These are phyloP conservation scores for Globisporangium nunn DNA, from an alignment of 352 stramenopile genomes.

Conservation along the genomic window DNA sequence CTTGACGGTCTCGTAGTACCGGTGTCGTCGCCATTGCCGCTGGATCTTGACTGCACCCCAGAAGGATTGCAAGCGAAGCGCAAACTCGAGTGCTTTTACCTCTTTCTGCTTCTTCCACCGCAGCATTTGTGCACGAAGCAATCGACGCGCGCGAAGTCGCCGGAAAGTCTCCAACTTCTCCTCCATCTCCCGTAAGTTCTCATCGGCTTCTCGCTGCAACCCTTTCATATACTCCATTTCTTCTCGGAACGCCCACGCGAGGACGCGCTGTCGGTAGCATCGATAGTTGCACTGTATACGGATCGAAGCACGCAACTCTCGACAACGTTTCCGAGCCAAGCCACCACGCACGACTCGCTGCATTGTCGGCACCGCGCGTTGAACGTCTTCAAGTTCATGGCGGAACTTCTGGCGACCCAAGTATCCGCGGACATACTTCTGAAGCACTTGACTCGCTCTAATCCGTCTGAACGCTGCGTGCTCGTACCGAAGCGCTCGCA, in stretches of 20 bases:
- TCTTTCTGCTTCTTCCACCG: slow-evolving; percentile 32
- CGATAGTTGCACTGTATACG: slow-evolving; percentile 51
- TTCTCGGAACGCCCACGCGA: slow-evolving; percentile 48
- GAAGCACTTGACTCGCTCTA: slow-evolving; percentile 25
- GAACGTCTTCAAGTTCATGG: slow-evolving; percentile 24
- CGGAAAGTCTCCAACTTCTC: slow-evolving; percentile 38
- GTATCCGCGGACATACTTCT: slow-evolving; percentile 49
- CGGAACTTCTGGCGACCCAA: slow-evolving; percentile 36
- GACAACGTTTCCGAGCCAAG: slow-evolving; percentile 28
- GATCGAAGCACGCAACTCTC: slow-evolving; percentile 28
- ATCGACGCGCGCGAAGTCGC: slow-evolving; percentile 33
- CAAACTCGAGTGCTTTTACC: slow-evolving; percentile 17
- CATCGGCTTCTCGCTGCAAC: slow-evolving; percentile 36
- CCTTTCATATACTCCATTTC: slow-evolving; percentile 45
- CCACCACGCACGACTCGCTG: slow-evolving; percentile 45
- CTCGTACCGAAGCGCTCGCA: slow-evolving; percentile 31
- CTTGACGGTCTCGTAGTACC: slow-evolving; percentile 35
- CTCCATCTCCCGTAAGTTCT: slow-evolving; percentile 38
- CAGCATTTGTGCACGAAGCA: slow-evolving; percentile 40
- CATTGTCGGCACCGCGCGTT: slow-evolving; percentile 38
- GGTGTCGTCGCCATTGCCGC: slow-evolving; percentile 45
- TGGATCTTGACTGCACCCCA: slow-evolving; percentile 55
- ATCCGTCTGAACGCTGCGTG: slow-evolving; percentile 31
- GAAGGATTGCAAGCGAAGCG: slow-evolving; percentile 35
- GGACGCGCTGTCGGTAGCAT: slow-evolving; percentile 38